A percentile compares a stretch with the other conserved stretches of the same genome.
Conservation (phyloP, 2,329 filamentous ascomycete species). For the Penicillium janthinellum region DNA sequence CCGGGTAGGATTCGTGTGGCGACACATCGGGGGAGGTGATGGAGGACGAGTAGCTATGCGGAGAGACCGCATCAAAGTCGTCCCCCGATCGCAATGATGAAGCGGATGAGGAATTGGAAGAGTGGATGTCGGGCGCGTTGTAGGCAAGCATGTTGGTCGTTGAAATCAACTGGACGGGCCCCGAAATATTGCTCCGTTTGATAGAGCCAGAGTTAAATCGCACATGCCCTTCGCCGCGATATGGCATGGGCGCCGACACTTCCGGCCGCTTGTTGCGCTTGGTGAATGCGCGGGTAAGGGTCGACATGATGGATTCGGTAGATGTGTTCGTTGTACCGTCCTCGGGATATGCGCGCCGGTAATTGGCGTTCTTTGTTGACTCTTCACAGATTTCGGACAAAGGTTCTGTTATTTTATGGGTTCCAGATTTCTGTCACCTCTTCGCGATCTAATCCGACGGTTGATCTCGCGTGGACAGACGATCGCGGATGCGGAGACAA, state of each 20-base stretch:
- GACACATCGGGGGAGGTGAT: constrained; percentile 51
- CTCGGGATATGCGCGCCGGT: neutral
- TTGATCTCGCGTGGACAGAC: constrained; percentile 30
- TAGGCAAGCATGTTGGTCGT: constrained; percentile 97
- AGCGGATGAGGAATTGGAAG: constrained; percentile 50
- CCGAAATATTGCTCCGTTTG: constrained; percentile 68
- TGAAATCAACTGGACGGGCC: constrained; percentile 81
- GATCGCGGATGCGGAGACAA: constrained; percentile 31
- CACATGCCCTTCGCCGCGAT: constrained; percentile 45
- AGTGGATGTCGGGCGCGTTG: constrained; percentile 80
- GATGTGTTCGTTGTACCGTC: constrained; percentile 3
- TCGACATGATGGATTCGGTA: constrained; percentile 36
- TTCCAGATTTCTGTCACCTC: neutral
- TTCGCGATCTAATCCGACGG: constrained; percentile 17
- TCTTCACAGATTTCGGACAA: neutral
- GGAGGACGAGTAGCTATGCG: constrained; percentile 55
- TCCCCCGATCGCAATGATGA: constrained; percentile 64
- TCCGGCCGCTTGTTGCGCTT: constrained; percentile 52
- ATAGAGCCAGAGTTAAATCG: constrained; percentile 50
- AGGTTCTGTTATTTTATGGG: constrained; percentile 7
- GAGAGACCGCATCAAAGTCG: constrained; percentile 59
- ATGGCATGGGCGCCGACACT: constrained; percentile 47
- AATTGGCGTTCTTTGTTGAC: constrained; percentile 9
- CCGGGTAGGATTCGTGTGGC: constrained; percentile 43
- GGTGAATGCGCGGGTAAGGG: constrained; percentile 50